A percentile compares a stretch with the other conserved stretches of the same genome.
These are phyloP conservation scores for Trichoderma parareesei DNA, from an alignment of 495 filamentous ascomycete species.

Conservation along the genomic window DNA sequence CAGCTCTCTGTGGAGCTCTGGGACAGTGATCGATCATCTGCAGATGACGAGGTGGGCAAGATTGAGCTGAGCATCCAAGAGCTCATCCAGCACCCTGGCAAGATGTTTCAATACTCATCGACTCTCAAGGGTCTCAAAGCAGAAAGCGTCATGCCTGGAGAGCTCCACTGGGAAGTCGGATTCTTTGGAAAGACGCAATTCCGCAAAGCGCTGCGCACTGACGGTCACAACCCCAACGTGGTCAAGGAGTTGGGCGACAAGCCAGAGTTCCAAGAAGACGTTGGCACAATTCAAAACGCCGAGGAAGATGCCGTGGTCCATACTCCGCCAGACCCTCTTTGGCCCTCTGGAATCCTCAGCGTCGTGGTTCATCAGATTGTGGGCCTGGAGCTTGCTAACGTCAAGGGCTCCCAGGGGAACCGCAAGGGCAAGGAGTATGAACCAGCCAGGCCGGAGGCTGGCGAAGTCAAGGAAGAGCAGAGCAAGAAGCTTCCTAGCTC, in stretches of 20 bases:
- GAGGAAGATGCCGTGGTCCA: conserved; percentile 78
- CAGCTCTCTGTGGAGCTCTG: conserved; percentile 89
- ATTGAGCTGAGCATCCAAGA: conserved; percentile 88
- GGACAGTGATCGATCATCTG: conserved; percentile 83
- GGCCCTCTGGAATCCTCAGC: conserved; percentile 79
- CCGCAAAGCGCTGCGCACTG: conserved; percentile 69
- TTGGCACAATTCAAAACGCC: conserved; percentile 65
- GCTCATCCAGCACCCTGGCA: conserved; percentile 85
- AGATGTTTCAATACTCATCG: conserved; percentile 88
- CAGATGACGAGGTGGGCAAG: conserved; percentile 91
- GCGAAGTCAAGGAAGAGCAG: conserved; percentile 75
- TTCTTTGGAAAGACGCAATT: conserved; percentile 87
- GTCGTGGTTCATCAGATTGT: conserved; percentile 91
- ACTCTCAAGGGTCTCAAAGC: conserved; percentile 72
- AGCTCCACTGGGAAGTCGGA: conserved; percentile 92
- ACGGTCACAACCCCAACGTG: conserved; percentile 73
- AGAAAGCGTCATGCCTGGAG: conserved; percentile 82
- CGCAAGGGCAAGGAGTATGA: conserved; percentile 80
- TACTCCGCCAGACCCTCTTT: conserved; percentile 88
- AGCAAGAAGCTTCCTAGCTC: conserved; percentile 70
- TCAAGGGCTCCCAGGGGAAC: conserved; percentile 61
- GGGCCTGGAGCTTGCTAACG: conserved; percentile 78
- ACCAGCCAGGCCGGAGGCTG: conserved; percentile 73
- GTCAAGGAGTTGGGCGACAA: conserved; percentile 63
- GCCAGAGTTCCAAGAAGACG: conserved; percentile 78